Conservation (phyloP, 331 rosid species). For the Arachis monticola region DNA sequence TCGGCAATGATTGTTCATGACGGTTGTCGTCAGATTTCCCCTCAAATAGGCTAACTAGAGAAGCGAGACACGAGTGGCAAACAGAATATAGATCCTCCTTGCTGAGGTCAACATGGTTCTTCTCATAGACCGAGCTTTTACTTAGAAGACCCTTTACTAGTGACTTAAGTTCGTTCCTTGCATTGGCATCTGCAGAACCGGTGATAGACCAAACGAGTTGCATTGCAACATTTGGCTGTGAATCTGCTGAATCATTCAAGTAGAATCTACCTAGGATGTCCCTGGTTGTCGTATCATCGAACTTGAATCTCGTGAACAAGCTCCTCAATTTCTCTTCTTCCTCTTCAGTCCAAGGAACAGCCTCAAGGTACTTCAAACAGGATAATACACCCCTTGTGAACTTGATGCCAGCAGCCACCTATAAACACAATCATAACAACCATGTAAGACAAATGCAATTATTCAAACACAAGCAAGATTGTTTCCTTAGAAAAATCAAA, state of each 20-base stretch:
- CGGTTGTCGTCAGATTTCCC: constrained; percentile 51
- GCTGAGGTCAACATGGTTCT: constrained; percentile 66
- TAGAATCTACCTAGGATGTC: constrained; percentile 83
- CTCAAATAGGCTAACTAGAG: constrained; percentile 65
- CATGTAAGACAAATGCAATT: constrained; percentile 34
- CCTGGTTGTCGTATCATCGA: constrained; percentile 77
- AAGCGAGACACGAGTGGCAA: constrained; percentile 63
- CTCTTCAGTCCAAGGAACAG: constrained; percentile 99
- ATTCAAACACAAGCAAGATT: constrained; percentile 10
- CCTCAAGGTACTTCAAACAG: constrained; percentile 91
- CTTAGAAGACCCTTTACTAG: constrained; percentile 85
- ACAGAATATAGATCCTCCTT: constrained; percentile 76
- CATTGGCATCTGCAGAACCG: constrained; percentile 66
- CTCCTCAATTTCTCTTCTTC: constrained; percentile 87
- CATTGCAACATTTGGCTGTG: constrained; percentile 58
- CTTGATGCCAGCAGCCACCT: constrained; percentile 91
- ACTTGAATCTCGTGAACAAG: constrained; percentile 71
- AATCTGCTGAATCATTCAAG: constrained; percentile 51
- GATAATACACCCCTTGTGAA: constrained; percentile 78
- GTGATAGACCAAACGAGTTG: constrained; percentile 81
- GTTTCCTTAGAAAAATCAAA: constrained; percentile 11
- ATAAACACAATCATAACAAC: constrained; percentile 34
- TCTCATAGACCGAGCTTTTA: constrained; percentile 88
- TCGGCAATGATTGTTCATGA: constrained; percentile 40
- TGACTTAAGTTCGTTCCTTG: constrained; percentile 79